These are phyloP conservation scores for Solanum sejunctum DNA, from an alignment of 257 asterid species.

Conservation along the genomic window DNA sequence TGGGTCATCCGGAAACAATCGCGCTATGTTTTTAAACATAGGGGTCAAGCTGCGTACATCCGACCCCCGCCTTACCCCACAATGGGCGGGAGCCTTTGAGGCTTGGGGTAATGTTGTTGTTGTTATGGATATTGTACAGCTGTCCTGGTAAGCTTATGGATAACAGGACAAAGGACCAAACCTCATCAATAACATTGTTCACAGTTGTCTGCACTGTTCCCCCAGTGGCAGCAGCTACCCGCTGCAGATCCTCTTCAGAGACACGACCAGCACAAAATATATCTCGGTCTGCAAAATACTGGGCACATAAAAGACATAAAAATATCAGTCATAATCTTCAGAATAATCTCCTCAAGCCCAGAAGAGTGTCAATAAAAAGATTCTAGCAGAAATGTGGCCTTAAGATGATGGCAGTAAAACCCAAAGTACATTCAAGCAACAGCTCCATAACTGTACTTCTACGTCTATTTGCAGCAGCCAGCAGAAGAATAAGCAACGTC, in stretches of 20 bases:
- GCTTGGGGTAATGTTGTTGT: no score
- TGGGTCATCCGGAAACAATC: no score
- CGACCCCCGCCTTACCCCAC: no score
- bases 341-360: neutral
- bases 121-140: neutral
- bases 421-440: neutral
- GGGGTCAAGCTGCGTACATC: no score
- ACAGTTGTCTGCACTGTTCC: constrained; percentile 90
- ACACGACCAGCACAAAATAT: constrained; percentile 96
- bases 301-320: constrained; percentile 10
- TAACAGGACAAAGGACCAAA: constrained; percentile 9
- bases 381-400: neutral
- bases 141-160: neutral
- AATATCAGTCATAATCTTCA: neutral
- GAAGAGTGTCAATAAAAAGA: neutral
- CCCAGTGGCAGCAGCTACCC: constrained; percentile 90
- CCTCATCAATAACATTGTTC: constrained; percentile 82
- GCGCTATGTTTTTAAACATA: no score
- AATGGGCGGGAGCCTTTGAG: no score
- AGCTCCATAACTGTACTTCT: neutral
- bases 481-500: neutral
- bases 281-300: constrained; percentile 96
- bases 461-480: neutral
- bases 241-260: constrained; percentile 69
- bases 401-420: neutral